These are phyloP conservation scores for Triticum urartu DNA, from an alignment of 176 grass and related monocot species.

Conservation along the genomic window DNA sequence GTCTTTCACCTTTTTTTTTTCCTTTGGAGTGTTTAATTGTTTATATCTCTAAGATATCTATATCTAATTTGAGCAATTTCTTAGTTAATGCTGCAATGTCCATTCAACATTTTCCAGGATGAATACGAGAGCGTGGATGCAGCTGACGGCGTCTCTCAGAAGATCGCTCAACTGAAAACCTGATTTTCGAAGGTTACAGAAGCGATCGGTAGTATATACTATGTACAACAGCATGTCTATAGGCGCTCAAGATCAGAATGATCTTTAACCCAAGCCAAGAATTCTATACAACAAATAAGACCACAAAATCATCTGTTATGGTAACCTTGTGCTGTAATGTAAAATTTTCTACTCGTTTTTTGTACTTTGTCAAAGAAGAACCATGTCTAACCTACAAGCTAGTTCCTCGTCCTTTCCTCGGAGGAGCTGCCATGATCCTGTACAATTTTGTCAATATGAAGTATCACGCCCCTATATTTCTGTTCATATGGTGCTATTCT, in stretches of 20 bases:
- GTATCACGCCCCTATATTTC: neutral
- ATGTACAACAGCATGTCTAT: slow-evolving; percentile 33
- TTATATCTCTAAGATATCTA: neutral
- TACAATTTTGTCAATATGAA: slow-evolving; percentile 27
- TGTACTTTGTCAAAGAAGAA: slow-evolving; percentile 37
- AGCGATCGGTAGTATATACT: slow-evolving; percentile 26
- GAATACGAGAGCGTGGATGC: slow-evolving; percentile 43
- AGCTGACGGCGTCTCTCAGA: slow-evolving; percentile 47
- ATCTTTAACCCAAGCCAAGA: slow-evolving; percentile 15
- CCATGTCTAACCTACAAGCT: slow-evolving; percentile 20
- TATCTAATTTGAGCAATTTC: slow-evolving; percentile 10
- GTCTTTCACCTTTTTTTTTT: neutral
- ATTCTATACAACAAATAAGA: slow-evolving; percentile 31
- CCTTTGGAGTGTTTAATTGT: neutral
- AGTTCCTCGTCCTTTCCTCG: slow-evolving; percentile 21
- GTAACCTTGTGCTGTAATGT: slow-evolving; percentile 48
- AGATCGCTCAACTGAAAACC: slow-evolving; percentile 56
- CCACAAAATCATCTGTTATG: slow-evolving; percentile 22
- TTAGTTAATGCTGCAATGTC: neutral
- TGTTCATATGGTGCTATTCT: neutral
- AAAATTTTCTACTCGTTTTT: slow-evolving; percentile 25
- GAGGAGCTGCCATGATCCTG: slow-evolving; percentile 20
- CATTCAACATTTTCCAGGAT: slow-evolving; percentile 28
- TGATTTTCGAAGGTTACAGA: slow-evolving; percentile 31
- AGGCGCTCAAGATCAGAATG: slow-evolving; percentile 35